A percentile compares a stretch with the other conserved stretches of the same genome.
Evolutionary conservation across 305 asterid genomes (phyloP).

Genomic region (Fraxinus angustifolia): DNA sequence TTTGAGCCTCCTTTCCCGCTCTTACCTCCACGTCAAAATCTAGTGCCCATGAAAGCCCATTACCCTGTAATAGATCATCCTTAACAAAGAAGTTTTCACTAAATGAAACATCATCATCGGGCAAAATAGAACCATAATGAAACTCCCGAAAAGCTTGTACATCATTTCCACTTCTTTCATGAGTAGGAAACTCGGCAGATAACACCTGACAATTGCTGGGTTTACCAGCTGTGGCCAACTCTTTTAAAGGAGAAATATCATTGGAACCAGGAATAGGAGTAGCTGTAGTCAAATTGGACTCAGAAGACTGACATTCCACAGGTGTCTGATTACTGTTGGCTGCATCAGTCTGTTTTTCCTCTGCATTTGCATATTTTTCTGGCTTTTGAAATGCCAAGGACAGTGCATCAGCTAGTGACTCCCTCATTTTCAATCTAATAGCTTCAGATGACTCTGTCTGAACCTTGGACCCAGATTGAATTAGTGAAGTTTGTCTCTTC

Average conservation of each 20-base stretch:
- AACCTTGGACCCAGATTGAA: constrained; percentile 50
- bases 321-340: constrained; percentile 21
- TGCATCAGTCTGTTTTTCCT: constrained; percentile 28
- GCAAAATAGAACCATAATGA: constrained; percentile 46
- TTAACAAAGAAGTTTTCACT: constrained; percentile 72
- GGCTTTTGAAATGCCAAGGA: constrained; percentile 47
- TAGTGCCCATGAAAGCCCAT: constrained; percentile 97
- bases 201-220: constrained; percentile 34
- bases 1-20: constrained; percentile 45
- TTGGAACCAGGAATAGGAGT: constrained; percentile 26
- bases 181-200: constrained; percentile 37
- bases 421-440: constrained; percentile 94
- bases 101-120: constrained; percentile 67
- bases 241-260: constrained; percentile 30
- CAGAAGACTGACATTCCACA: constrained; percentile 35
- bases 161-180: constrained; percentile 34
- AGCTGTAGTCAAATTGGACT: constrained; percentile 29
- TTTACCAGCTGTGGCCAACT: constrained; percentile 29
- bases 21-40: constrained; percentile 59
- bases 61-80: constrained; percentile 96
- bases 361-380: constrained; percentile 36
- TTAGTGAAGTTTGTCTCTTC: constrained; percentile 49
- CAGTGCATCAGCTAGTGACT: constrained; percentile 73
- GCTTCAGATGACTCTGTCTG: constrained; percentile 58
- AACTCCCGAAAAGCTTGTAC: constrained; percentile 46